Base-by-base conservation (phyloP, 2,329 filamentous ascomycete species). In the Diaporthe vexans region DNA sequence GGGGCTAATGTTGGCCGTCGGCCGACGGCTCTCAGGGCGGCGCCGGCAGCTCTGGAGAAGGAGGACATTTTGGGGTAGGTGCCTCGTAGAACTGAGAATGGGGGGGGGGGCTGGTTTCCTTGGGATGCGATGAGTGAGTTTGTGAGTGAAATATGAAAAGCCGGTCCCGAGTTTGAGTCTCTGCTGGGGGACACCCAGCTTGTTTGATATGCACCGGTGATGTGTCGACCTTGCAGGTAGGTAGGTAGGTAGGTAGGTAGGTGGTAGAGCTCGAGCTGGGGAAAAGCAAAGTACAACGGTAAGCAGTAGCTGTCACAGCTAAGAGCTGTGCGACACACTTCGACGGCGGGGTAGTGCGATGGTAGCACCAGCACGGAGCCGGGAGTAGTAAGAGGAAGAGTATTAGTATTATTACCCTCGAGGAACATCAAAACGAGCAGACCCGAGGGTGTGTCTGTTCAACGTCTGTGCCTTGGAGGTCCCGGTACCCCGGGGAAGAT, bases 51-150 rank as follows among this genome's bases (percentile, higher is more conserved):
- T 24, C 74, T 69, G 21, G 57, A 51, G 67, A 71, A 26, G 21
- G 72, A 71, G 72, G 73, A 74, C 46, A 29, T 73, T 24, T n/a
- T 33, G 71, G 21, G 59, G 43, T 21, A 33, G 29, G n/a, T 69
- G 40, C 24, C 51, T 54, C 46, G 35, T 43, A 8, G 40, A 26
- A 26, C 46, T 48, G 26, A 24, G 35, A 67, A 21, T 3, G 5
- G 29, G 29, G 37, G 40, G 40, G 40, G 35, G 35, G n/a, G n/a
- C n/a, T n/a, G n/a, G 8, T 21, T 35, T 8, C 21, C 57, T 33
- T 17, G 29, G 10, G 24, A 33, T 46, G 51, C 13, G 37, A 37
- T 29, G 58, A 24, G 17, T 15, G 19, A 26, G n/a, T 9, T 9
- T 33, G 59, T 46, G 4, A 29, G 26, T 15, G 59, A 24, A 8